A percentile compares a stretch with the other conserved stretches of the same genome.
Conservation (phyloP, 768 basidiomycete species). For the Podaxis sp. region DNA sequence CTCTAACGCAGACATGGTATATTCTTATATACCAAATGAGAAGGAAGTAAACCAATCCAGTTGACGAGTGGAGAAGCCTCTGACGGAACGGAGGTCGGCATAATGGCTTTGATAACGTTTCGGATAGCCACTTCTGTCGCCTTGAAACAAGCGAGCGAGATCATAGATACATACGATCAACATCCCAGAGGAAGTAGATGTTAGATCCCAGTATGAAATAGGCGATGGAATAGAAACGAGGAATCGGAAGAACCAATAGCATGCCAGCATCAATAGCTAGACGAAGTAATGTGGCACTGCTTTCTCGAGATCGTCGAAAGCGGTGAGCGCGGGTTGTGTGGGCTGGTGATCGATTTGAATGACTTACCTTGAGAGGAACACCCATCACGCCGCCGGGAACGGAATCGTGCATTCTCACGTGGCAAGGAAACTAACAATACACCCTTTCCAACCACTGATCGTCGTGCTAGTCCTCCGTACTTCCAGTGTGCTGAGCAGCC, state of each 20-base stretch:
- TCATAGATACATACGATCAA: not conserved
- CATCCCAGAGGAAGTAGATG: not conserved
- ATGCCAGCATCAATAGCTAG: not conserved
- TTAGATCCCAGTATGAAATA: not conserved
- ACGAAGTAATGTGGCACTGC: slow-evolving; percentile 12
- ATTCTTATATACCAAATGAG: slow-evolving; percentile 5
- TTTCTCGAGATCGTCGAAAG: slow-evolving; percentile 1
- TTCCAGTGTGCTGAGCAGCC: not conserved
- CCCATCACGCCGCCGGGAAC: slow-evolving; percentile 4
- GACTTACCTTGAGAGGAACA: not conserved
- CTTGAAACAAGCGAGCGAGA: slow-evolving; percentile 5
- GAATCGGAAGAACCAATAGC: not conserved
- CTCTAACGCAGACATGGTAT: not conserved
- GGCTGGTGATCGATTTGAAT: not conserved
- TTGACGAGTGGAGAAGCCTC: slow-evolving; percentile 7
- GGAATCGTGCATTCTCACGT: not conserved
- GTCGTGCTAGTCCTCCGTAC: not conserved
- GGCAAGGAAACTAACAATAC: not conserved
- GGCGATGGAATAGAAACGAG: not conserved
- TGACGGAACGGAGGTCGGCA: slow-evolving; percentile 8
- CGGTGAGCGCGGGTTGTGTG: slow-evolving; percentile 1
- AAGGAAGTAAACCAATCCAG: not conserved
- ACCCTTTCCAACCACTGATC: not conserved
- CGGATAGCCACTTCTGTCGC: slow-evolving; percentile 2
- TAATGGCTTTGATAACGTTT: not conserved